A percentile compares a stretch with the other conserved stretches of the same genome.
phyloP scores from a whole-genome alignment of 2,329 filamentous ascomycete genomes.

The Thermoascus crustaceus region DNA sequence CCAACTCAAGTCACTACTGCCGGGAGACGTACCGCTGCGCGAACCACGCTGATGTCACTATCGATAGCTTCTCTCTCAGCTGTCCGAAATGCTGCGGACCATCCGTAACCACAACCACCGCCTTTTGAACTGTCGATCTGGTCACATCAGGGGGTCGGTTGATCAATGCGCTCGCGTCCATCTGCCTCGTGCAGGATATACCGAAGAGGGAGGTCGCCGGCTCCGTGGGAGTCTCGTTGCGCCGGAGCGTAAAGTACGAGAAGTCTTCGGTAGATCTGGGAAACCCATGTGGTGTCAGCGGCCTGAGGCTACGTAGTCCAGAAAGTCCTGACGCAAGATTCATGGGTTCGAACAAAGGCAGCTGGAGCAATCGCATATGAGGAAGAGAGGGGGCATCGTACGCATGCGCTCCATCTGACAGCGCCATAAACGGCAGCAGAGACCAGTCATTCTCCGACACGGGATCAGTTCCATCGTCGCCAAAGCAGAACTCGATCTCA shows the following conservation, averaged over 20 bases:
- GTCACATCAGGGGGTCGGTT: slow-evolving; percentile 82
- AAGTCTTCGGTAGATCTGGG: slow-evolving; percentile 82
- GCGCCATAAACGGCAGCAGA: slow-evolving; percentile 88
- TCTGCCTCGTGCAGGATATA: slow-evolving; percentile 87
- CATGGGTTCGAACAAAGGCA: neutral
- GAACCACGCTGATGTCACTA: slow-evolving; percentile 95
- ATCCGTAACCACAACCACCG: slow-evolving; percentile 89
- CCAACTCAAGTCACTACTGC: too few relatives aligned
- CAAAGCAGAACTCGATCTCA: slow-evolving; percentile 90
- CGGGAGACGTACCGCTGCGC: slow-evolving; percentile 57
- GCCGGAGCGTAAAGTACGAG: slow-evolving; percentile 90
- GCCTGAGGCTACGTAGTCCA: too few relatives aligned
- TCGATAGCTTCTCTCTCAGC: slow-evolving; percentile 76
- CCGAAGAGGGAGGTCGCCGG: slow-evolving; percentile 82
- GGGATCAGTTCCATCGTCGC: slow-evolving; percentile 68
- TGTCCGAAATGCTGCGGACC: slow-evolving; percentile 84
- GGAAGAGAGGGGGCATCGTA: slow-evolving; percentile 39
- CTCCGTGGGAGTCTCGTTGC: slow-evolving; percentile 34
- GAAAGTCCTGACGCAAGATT: neutral
- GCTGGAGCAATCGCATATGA: neutral
- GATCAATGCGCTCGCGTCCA: slow-evolving; percentile 69
- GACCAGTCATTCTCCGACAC: slow-evolving; percentile 81
- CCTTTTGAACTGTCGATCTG: slow-evolving; percentile 95
- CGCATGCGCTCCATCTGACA: slow-evolving; percentile 93
- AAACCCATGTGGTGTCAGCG: neutral